phyloP scores from a whole-genome alignment of 371 early-diverging fungal genomes.

The Mucor velutinosus region DNA sequence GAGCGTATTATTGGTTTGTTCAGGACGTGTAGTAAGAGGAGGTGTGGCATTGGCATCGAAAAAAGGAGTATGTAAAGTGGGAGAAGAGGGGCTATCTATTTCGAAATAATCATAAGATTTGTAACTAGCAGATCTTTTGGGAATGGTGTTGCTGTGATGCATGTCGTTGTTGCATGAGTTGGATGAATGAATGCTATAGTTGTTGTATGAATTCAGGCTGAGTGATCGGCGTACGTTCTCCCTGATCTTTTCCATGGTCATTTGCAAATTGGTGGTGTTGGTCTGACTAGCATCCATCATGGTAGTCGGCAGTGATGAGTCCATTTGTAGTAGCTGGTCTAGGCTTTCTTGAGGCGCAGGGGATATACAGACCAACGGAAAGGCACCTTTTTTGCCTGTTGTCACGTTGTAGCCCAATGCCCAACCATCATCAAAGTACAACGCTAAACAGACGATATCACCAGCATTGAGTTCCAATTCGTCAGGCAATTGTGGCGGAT shows the following conservation, averaged over 20 bases:
- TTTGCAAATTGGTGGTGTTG: background rate
- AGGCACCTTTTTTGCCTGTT: constrained; percentile 63
- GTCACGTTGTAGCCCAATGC: constrained; percentile 65
- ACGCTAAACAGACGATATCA: constrained; percentile 62
- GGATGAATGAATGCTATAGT: background rate
- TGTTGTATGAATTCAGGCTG: constrained; percentile 1
- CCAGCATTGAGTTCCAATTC: constrained; percentile 62
- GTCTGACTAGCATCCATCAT: background rate
- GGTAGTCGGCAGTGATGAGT: background rate
- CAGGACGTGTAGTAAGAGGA: background rate
- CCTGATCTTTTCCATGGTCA: background rate
- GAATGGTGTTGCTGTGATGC: constrained; percentile 15
- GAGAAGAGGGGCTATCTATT: constrained; percentile 41
- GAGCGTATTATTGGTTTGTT: background rate
- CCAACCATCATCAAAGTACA: constrained; percentile 71
- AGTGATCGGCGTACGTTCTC: background rate
- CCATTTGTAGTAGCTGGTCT: constrained; percentile 27
- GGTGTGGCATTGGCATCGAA: constrained; percentile 13
- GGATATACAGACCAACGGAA: constrained; percentile 65
- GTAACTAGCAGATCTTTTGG: constrained; percentile 38
- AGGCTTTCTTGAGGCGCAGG: constrained; percentile 33
- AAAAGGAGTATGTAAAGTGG: constrained; percentile 38
- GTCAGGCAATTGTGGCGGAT: constrained; percentile 56
- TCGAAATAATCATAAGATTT: constrained; percentile 33
- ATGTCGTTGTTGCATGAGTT: background rate